Evolutionary conservation across 768 basidiomycete genomes (phyloP).

Genomic region (Amanita molliuscula): DNA sequence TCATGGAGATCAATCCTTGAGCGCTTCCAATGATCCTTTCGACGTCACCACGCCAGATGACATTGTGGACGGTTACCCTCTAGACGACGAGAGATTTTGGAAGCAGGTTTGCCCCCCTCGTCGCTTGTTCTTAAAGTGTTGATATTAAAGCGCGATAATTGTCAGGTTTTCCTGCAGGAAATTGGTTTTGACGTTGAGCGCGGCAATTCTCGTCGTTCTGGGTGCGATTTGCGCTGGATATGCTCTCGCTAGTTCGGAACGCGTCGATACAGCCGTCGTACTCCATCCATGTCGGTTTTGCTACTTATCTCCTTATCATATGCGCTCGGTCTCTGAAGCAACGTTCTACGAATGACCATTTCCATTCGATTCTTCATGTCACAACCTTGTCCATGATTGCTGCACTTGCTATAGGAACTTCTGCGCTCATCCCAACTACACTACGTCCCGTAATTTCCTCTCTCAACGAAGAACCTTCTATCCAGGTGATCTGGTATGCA

Average conservation of each 20-base stretch:
- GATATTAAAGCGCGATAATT: background rate
- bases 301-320: constrained; percentile 49
- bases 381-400: constrained; percentile 43
- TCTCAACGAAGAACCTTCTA: constrained; percentile 11
- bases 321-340: constrained; percentile 42
- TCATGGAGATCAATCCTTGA: constrained; percentile 43
- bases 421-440: constrained; percentile 47
- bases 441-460: constrained; percentile 22
- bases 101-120: constrained; percentile 25
- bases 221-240: constrained; percentile 49
- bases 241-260: constrained; percentile 26
- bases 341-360: constrained; percentile 27
- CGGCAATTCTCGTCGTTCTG: constrained; percentile 32
- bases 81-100: constrained; percentile 55
- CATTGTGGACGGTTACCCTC: constrained; percentile 52
- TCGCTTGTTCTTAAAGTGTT: background rate
- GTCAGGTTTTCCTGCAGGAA: constrained; percentile 55
- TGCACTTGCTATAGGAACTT: constrained; percentile 28
- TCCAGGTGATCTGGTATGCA: constrained; percentile 39
- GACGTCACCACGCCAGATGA: constrained; percentile 70
- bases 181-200: constrained; percentile 32
- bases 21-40: constrained; percentile 51
- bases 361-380: constrained; percentile 51
- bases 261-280: constrained; percentile 24
- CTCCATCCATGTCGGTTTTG: constrained; percentile 39